Evolutionary conservation across 2,329 filamentous ascomycete genomes (phyloP), one percentile per base, ranked within the genome.

Genomic region (Xylaria multiplex): DNA sequence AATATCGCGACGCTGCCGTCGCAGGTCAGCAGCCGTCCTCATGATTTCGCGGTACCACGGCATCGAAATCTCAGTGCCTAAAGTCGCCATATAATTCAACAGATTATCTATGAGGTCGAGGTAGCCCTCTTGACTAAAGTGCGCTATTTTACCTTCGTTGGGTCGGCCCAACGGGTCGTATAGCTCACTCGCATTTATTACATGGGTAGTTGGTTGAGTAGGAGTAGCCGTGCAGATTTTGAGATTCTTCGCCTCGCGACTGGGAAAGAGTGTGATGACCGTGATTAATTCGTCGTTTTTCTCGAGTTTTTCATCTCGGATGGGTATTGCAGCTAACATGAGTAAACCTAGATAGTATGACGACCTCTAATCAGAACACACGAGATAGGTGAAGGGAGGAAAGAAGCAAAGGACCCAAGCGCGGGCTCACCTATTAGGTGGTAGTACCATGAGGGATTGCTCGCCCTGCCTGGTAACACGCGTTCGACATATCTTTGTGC

Each of bases 301-400:
- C 11, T 1, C 8, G 7, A 24, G 1, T 6, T 0, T 1, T 2
- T 22, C 0, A 0, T 22, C 4, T 1, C n/a, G 19, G 32, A 64
- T 55, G 1, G 62, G 62, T 3, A 64, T 6, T 1, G 62, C 62
- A 13, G 56, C 56, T 6, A 46, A 22, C 62, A 64, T 64, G 16
- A 60, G 62, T 9, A 60, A 37, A 13, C 62, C 62, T 64, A 8
- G 14, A 30, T 35, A 11, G 30, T n/a, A 54, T 1, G 50, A 24
- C 14, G n/a, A 8, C 27, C n/a, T 32, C 48, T n/a, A 19, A 27
- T 50, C 27, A 50, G 48, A 22, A 30, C 27, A 30, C 27, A 13
- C 16, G 22, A 30, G 11, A 52, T 35, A 7, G 8, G 19, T n/a
- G 19, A 16, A 14, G 11, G 9, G 27, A 35, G 14, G 2, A 22